Evolutionary conservation across 768 basidiomycete genomes (phyloP).

Genomic region (Naganishia vishniacii): DNA sequence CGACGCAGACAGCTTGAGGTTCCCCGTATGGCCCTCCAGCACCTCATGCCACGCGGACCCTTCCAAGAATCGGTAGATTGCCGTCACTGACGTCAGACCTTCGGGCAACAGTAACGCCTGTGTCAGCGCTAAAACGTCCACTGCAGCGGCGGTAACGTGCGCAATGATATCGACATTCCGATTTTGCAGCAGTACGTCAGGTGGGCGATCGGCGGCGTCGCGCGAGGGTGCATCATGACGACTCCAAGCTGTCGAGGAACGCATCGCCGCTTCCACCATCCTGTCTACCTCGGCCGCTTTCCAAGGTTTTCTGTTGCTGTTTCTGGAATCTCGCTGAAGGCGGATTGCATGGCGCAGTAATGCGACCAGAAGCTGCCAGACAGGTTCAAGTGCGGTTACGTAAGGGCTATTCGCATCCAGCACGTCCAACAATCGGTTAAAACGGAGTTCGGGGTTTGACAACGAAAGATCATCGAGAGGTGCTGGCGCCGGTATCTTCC

Average conservation of each 20-base stretch:
- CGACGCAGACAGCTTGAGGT: not conserved
- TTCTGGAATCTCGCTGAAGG: conserved; percentile 7
- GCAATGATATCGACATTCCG: conserved; percentile 39
- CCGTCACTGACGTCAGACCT: too few species aligned
- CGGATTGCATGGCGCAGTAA: not conserved
- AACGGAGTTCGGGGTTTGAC: not conserved
- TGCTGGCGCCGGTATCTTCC: not conserved
- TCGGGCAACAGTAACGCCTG: conserved; percentile 37
- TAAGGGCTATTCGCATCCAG: not conserved
- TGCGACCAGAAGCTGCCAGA: conserved; percentile 14
- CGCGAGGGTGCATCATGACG: not conserved
- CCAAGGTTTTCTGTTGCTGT: conserved; percentile 14
- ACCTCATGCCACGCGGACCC: conserved; percentile 21
- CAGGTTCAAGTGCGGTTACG: not conserved
- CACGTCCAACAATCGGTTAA: not conserved
- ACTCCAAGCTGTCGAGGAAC: conserved; percentile 3
- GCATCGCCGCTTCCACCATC: conserved; percentile 14
- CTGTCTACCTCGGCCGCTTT: conserved; percentile 6
- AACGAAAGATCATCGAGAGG: not conserved
- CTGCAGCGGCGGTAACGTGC: conserved; percentile 31
- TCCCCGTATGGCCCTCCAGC: not conserved
- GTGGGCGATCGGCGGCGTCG: not conserved
- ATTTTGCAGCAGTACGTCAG: conserved; percentile 30
- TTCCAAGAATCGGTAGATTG: conserved; percentile 25
- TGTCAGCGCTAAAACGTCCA: conserved; percentile 37